Evolutionary conservation across 1,284 basidiomycete genomes (phyloP).

Genomic region (Cryptococcus sp.): DNA sequence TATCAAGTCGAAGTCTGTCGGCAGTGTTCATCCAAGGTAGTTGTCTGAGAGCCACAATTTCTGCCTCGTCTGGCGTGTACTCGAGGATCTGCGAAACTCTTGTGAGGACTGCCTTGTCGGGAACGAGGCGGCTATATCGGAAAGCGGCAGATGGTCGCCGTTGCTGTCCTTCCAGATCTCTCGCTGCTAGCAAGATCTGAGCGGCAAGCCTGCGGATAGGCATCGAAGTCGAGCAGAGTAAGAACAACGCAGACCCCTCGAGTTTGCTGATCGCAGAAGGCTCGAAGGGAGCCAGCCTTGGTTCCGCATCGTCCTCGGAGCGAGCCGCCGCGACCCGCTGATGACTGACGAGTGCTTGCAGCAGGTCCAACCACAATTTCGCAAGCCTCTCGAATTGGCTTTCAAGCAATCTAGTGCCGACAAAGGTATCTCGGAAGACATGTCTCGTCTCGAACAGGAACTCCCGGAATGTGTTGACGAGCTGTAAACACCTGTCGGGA

Average conservation of each 20-base stretch:
- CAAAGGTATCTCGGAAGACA: constrained; percentile 68
- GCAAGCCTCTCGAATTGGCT: constrained; percentile 62
- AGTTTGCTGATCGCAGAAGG: constrained; percentile 57
- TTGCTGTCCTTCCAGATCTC: constrained; percentile 41
- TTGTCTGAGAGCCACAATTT: constrained; percentile 38
- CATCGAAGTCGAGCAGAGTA: constrained; percentile 67
- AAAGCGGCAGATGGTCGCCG: constrained; percentile 46
- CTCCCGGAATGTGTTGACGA: constrained; percentile 70
- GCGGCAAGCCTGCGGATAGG: constrained; percentile 35
- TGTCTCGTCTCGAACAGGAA: constrained; percentile 76
- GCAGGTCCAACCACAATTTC: constrained; percentile 71
- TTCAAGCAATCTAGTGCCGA: constrained; percentile 65
- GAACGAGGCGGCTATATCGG: constrained; percentile 39
- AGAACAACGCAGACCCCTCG: constrained; percentile 73
- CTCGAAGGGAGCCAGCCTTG: constrained; percentile 36
- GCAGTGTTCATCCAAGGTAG: constrained; percentile 40
- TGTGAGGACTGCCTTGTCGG: constrained; percentile 28
- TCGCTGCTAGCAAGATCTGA: constrained; percentile 34
- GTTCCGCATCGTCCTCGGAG: constrained; percentile 17
- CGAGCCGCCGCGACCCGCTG: constrained; percentile 49
- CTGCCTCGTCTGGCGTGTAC: constrained; percentile 30
- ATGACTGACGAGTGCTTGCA: constrained; percentile 68
- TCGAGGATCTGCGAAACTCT: constrained; percentile 43
- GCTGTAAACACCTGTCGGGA: constrained; percentile 60
- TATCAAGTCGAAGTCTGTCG: constrained; percentile 43